Percentiles rank a stretch among this genome's conserved stretches.
phyloP scores from a whole-genome alignment of 192 early-diverging fungal genomes.

The Gigaspora rosea region DNA sequence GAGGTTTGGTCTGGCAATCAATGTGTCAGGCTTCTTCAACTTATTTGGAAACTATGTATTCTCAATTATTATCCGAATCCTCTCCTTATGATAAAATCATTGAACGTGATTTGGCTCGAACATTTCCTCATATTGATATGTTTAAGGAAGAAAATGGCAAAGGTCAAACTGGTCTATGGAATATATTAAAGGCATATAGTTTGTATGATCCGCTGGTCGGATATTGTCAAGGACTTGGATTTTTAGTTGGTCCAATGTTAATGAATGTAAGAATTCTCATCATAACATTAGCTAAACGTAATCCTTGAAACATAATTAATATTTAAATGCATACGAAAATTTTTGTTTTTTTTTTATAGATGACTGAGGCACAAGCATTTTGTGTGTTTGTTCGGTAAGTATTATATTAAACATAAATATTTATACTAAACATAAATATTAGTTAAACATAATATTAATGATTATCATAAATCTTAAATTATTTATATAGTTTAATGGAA shows the following conservation, averaged over 20 bases:
- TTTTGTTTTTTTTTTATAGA: constrained; percentile 45
- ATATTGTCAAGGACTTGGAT: constrained; percentile 97
- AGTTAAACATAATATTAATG: too few species aligned
- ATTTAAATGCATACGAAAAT: background rate
- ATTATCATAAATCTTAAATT: background rate
- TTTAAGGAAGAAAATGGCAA: constrained; percentile 81
- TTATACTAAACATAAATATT: background rate
- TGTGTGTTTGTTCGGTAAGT: constrained; percentile 84
- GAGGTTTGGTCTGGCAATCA: constrained; percentile 90
- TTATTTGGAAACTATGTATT: constrained; percentile 79
- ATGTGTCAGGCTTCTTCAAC: constrained; percentile 83
- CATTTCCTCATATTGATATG: constrained; percentile 87
- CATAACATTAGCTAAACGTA: background rate
- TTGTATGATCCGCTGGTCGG: constrained; percentile 94
- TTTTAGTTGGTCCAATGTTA: constrained; percentile 89
- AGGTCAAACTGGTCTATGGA: constrained; percentile 84
- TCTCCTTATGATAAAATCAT: constrained; percentile 91
- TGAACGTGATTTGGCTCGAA: constrained; percentile 87
- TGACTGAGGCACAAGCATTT: constrained; percentile 94
- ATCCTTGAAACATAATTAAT: background rate
- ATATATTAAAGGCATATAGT: constrained; percentile 90
- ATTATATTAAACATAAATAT: background rate
- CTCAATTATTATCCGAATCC: constrained; percentile 69
- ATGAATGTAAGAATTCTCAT: constrained; percentile 69
- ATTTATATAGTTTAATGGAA: constrained; percentile 82